Conservation (phyloP, 2,329 filamentous ascomycete species). For the Magnaporthiopsis incrustans region DNA sequence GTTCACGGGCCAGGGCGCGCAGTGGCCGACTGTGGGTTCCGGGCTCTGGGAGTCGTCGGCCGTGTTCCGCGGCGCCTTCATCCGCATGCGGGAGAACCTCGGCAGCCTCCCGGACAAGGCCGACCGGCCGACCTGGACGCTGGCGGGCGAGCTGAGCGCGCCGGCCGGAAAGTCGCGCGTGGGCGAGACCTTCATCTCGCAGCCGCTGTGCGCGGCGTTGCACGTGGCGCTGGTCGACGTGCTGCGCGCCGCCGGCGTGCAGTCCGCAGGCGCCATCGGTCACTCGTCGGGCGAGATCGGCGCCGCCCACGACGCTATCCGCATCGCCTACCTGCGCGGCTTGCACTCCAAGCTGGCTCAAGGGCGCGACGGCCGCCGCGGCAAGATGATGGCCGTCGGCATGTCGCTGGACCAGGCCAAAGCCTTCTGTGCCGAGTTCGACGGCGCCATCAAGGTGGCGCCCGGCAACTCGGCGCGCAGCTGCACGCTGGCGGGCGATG, state of each 20-base stretch:
- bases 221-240: constrained; percentile 24
- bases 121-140: constrained; percentile 23
- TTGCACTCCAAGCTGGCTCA: constrained; percentile 17
- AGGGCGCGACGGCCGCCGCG: too few relatives aligned
- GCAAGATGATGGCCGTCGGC: constrained; percentile 31
- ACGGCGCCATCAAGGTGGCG: background rate
- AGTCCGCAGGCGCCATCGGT: constrained; percentile 16
- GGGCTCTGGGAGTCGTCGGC: constrained; percentile 4
- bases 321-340: constrained; percentile 16
- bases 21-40: constrained; percentile 14
- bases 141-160: constrained; percentile 19
- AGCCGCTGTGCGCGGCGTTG: constrained; percentile 22
- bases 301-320: constrained; percentile 18
- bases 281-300: constrained; percentile 29
- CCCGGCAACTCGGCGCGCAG: constrained; percentile 15
- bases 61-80: constrained; percentile 8
- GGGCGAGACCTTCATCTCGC: constrained; percentile 15
- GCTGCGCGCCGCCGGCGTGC: constrained; percentile 15
- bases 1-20: constrained; percentile 19
- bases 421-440: background rate
- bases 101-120: constrained; percentile 5
- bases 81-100: constrained; percentile 8
- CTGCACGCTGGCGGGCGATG: constrained; percentile 34
- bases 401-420: background rate
- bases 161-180: background rate